Evolutionary conservation across 139 green algal genomes (phyloP).

Genomic region (Chlorella vulgaris): DNA sequence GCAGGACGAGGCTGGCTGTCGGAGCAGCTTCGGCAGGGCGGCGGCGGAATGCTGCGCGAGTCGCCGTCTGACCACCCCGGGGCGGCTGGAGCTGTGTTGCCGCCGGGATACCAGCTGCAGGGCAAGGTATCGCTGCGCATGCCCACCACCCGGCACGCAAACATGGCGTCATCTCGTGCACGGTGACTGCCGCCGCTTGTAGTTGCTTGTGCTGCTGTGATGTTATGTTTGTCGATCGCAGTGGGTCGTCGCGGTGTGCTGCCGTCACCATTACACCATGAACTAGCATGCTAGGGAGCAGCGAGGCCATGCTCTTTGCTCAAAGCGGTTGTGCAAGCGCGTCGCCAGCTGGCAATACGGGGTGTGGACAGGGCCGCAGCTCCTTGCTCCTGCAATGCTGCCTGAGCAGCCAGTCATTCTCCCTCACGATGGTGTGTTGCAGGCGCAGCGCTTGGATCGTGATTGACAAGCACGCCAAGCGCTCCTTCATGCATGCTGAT

Average conservation of each 20-base stretch:
- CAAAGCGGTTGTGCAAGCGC: no score
- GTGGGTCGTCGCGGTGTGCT: no score
- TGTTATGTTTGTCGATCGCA: no score
- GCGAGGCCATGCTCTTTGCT: no score
- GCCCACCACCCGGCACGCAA: not conserved
- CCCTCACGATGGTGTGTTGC: not conserved
- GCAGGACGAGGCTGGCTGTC: constrained; percentile 11
- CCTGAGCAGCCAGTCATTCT: no score
- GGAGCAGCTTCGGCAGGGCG: constrained; percentile 8
- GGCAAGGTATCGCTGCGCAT: not conserved
- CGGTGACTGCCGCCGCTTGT: not conserved
- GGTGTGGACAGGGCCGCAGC: no score
- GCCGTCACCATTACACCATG: no score
- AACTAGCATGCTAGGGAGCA: no score
- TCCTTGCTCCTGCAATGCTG: no score
- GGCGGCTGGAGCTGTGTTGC: not conserved
- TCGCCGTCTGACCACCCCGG: not conserved
- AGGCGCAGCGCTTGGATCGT: constrained; percentile 60
- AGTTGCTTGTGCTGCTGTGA: not conserved
- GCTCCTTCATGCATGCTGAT: constrained; percentile 66
- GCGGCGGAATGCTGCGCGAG: not conserved
- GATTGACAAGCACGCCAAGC: constrained; percentile 54
- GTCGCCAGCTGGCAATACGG: no score
- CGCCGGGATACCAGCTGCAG: not conserved
- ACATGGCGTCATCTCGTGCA: not conserved